These are phyloP conservation scores for Telfairia occidentalis DNA, from an alignment of 331 rosid genomes.

Conservation along the genomic window DNA sequence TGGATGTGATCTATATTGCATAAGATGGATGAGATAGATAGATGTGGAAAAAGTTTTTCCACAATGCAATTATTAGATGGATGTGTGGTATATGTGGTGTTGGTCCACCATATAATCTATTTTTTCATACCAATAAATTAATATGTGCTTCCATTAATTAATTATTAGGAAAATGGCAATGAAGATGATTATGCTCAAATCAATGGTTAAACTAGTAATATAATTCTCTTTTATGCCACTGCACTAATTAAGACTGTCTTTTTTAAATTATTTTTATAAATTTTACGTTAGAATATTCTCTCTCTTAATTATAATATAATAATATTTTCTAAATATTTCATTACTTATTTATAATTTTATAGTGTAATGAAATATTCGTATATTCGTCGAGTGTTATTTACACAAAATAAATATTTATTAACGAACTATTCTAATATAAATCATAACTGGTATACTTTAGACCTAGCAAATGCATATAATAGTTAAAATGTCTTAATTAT, in stretches of 20 bases:
- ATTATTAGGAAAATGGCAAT: not conserved
- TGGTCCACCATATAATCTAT: constrained; percentile 10
- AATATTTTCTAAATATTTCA: not conserved
- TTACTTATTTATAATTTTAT: not conserved
- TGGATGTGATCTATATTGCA: not conserved
- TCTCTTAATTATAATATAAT: not conserved
- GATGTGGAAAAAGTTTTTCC: constrained; percentile 14
- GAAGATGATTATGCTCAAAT: not conserved
- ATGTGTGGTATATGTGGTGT: constrained; percentile 11
- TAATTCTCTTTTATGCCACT: not conserved
- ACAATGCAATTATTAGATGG: constrained; percentile 45
- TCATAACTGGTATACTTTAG: too few relatives aligned
- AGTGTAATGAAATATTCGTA: not conserved
- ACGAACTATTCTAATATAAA: too few relatives aligned
- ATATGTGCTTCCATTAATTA: not conserved
- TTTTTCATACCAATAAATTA: not conserved
- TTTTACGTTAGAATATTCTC: not conserved
- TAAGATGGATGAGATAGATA: not conserved
- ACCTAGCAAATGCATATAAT: too few relatives aligned
- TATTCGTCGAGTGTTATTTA: not conserved
- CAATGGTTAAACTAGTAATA: not conserved
- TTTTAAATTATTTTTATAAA: too few relatives aligned
- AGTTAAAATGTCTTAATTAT: too few relatives aligned
- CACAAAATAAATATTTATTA: too few relatives aligned
- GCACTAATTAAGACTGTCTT: not conserved